A percentile compares a stretch with the other conserved stretches of the same genome.
Evolutionary conservation across 495 filamentous ascomycete genomes (phyloP).

Genomic region (Xylaria grammica): DNA sequence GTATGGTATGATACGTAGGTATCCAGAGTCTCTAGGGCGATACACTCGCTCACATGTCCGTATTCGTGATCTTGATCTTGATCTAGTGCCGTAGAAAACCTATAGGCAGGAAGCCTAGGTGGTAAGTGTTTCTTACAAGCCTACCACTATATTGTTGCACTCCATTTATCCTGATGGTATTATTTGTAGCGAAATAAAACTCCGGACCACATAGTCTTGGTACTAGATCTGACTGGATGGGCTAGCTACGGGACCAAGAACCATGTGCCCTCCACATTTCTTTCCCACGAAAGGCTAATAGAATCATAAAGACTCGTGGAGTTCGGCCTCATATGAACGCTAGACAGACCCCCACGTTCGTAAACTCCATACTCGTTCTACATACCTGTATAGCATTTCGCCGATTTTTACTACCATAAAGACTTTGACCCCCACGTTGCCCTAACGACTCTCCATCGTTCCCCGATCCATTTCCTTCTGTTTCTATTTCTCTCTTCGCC

Average conservation of each 20-base stretch:
- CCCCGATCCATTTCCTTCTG: neutral
- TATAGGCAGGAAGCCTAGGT: neutral
- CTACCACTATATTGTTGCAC: neutral
- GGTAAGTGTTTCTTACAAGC: conserved; percentile 3
- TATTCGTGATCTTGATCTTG: neutral
- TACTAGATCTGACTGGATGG: neutral
- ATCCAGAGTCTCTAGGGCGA: neutral
- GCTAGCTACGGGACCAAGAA: conserved; percentile 3
- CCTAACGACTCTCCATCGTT: neutral
- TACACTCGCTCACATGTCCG: conserved; percentile 2
- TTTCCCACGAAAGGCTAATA: neutral
- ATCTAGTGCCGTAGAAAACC: neutral
- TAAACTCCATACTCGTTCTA: neutral
- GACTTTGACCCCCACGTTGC: conserved; percentile 11
- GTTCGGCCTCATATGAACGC: conserved; percentile 12
- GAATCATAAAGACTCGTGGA: neutral
- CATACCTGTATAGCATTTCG: conserved; percentile 3
- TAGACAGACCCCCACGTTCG: conserved; percentile 18
- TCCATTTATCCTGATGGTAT: conserved; percentile 6
- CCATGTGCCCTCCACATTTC: conserved; percentile 17
- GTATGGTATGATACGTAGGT: neutral
- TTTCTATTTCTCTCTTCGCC: conserved; percentile 1
- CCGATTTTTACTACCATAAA: conserved; percentile 6
- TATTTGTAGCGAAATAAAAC: conserved; percentile 10
- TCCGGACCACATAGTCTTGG: conserved; percentile 4